phyloP scores from a whole-genome alignment of 2,329 filamentous ascomycete genomes.

The Chalaropsis ovoidea region DNA sequence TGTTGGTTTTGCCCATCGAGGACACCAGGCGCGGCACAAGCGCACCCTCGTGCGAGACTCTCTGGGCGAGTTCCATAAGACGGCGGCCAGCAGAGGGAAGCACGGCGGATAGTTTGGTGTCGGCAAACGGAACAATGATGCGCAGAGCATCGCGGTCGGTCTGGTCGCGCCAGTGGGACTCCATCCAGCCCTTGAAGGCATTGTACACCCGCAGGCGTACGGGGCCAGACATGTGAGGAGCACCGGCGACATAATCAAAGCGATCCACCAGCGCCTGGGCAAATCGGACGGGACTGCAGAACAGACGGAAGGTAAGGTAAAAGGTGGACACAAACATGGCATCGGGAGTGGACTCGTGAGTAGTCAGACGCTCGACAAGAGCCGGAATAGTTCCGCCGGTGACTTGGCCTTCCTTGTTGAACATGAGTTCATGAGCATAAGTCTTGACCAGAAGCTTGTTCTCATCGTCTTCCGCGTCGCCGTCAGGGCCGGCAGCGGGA shows the following conservation, averaged over 20 bases:
- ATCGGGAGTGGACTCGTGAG: slow-evolving; percentile 85
- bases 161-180: slow-evolving; percentile 84
- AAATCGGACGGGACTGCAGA: slow-evolving; percentile 70
- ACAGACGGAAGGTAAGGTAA: slow-evolving; percentile 90
- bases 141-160: slow-evolving; percentile 66
- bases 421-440: slow-evolving; percentile 79
- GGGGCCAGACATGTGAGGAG: slow-evolving; percentile 60
- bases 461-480: slow-evolving; percentile 71
- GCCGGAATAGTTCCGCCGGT: slow-evolving; percentile 83
- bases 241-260: slow-evolving; percentile 82
- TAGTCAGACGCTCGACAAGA: slow-evolving; percentile 86
- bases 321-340: slow-evolving; percentile 87
- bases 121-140: slow-evolving; percentile 70
- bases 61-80: slow-evolving; percentile 68
- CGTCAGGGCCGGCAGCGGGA: slow-evolving; percentile 42
- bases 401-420: slow-evolving; percentile 92
- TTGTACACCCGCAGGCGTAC: slow-evolving; percentile 91
- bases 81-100: slow-evolving; percentile 70
- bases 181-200: slow-evolving; percentile 92
- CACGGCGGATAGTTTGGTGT: slow-evolving; percentile 54
- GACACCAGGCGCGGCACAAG: slow-evolving; percentile 75
- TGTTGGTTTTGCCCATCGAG: slow-evolving; percentile 79
- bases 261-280: slow-evolving; percentile 77
- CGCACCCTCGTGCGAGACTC: slow-evolving; percentile 63
- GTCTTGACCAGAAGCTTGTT: slow-evolving; percentile 82